Percentiles rank a stretch among this genome's conserved stretches.
Conservation (phyloP, 306 rosid species). For the Rosa rugosa region DNA sequence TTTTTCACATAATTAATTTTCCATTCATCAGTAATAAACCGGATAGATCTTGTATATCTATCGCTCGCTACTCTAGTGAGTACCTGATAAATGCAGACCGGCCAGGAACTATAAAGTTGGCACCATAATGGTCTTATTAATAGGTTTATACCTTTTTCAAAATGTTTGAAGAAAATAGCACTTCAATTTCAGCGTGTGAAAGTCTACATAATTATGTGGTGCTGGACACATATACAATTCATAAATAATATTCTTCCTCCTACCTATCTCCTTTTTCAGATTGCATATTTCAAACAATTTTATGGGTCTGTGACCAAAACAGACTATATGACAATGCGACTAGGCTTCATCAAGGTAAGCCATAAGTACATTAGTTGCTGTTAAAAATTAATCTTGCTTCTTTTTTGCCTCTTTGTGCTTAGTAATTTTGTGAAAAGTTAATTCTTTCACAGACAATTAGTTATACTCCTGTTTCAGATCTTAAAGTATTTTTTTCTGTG, state of each 20-base stretch:
- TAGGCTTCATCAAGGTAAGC: constrained; percentile 35
- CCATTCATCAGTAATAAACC: background rate
- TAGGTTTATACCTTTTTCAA: no score
- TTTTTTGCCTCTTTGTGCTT: background rate
- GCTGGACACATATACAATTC: background rate
- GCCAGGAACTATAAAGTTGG: background rate
- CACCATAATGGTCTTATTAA: background rate
- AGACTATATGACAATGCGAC: constrained; percentile 34
- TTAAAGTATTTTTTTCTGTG: background rate
- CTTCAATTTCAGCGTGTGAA: no score
- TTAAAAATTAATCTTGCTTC: background rate
- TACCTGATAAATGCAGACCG: background rate
- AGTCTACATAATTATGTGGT: background rate
- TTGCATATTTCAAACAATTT: constrained; percentile 38
- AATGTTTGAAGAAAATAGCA: no score
- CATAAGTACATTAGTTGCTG: background rate
- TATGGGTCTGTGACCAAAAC: constrained; percentile 36
- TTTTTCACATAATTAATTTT: background rate
- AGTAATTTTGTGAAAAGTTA: background rate
- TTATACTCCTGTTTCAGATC: no score
- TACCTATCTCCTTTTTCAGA: constrained; percentile 15
- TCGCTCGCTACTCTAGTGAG: background rate
- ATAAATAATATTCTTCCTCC: background rate
- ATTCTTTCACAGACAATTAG: background rate
- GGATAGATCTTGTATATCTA: background rate